Evolutionary conservation across 768 basidiomycete species (phyloP), one percentile per base, ranked within the genome.

Genomic region (Neoboletus subvelutipes): DNA sequence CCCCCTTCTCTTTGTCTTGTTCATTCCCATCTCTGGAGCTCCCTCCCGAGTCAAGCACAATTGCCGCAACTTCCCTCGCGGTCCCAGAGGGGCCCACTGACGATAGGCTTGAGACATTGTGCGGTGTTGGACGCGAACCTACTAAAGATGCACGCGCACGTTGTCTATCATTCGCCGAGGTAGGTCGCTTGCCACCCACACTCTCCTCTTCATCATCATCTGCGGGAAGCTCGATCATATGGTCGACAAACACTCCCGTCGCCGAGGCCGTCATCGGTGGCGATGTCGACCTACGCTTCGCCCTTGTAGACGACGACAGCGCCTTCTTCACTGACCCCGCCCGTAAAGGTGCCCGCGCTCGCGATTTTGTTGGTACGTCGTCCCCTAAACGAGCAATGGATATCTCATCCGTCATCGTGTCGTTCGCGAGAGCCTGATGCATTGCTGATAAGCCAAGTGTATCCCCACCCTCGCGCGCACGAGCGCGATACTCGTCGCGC

Each of bases 211-310:
- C 57, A 17, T 63, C 63, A 9, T 65, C 57, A 17, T 63, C 69
- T 9, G 50, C 11, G 0, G 63, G 67, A 29, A 70, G 52, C 20
- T 67, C 60, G 13, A 71, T 61, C 18, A 71, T 60, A 9, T 61
- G 57, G 28, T 70, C 65, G 8, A 67, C 36, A 33, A 62, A 69
- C 6, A 43, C 43, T 0, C 62, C 65, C 17, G 17, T 60, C 12
- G 56, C 54, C 3, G 58, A 55, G 3, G 20, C 45, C 15, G 50
- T 36, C n/a, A 40, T 12, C 0, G 54, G 36, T 0, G 59, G 48
- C 29, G 51, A 47, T 12, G 47, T 41, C 1, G 45, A 41, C 43
- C 48, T 28, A 22, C 36, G 53, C 26, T 26, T 58, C 13, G 7
- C 45, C 37, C 22, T 54, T 3, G 5, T 7, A 10, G 57, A n/a